phyloP scores from a whole-genome alignment of 2,329 filamentous ascomycete genomes.

The Lasiodiplodia gonubiensis region DNA sequence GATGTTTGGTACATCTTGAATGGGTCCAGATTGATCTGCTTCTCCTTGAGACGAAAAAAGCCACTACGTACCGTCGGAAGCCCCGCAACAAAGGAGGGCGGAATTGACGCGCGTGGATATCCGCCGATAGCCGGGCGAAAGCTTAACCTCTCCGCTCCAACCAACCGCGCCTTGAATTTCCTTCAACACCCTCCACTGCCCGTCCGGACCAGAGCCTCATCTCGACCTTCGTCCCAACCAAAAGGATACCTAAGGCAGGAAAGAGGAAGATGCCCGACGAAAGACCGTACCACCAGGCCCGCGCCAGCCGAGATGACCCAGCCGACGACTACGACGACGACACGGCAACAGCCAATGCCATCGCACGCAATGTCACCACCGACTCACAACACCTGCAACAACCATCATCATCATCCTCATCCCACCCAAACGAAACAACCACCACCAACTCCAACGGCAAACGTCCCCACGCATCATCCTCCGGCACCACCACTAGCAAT shows the following conservation, averaged over 20 bases:
- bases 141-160: not conserved
- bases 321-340: not conserved
- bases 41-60: not conserved
- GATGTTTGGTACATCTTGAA: too few relatives aligned
- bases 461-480: not conserved
- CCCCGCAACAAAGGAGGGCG: not conserved
- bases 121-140: conserved; percentile 18
- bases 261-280: not conserved
- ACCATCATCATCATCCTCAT: not conserved
- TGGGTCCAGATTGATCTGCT: too few relatives aligned
- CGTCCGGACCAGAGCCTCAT: not conserved
- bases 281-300: not conserved
- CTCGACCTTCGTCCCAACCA: not conserved
- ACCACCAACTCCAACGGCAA: not conserved
- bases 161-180: conserved; percentile 13
- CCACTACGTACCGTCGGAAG: not conserved
- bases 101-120: not conserved
- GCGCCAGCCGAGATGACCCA: too few relatives aligned
- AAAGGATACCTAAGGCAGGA: not conserved
- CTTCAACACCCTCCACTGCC: conserved; percentile 21
- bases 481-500: not conserved
- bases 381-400: not conserved
- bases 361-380: not conserved
- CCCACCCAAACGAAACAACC: not conserved
- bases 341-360: not conserved